Conservation (phyloP, 306 rosid genomes). For the Prinsepia uniflora region DNA sequence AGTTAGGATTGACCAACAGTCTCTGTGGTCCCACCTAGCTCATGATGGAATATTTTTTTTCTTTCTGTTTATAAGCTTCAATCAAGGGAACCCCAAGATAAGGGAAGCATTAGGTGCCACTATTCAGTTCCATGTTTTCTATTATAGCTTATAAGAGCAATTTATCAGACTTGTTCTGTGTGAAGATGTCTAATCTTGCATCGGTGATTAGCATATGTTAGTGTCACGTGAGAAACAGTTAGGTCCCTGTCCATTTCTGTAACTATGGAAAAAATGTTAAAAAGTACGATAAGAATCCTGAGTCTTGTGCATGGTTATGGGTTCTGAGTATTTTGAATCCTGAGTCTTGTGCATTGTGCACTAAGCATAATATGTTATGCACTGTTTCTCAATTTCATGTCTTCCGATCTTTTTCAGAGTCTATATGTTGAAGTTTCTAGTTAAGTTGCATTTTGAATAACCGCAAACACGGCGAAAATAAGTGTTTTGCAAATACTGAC, state of each 20-base stretch:
- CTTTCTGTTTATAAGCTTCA: background rate
- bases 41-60: background rate
- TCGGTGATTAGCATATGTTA: background rate
- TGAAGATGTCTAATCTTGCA: background rate
- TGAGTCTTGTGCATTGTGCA: background rate
- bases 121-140: too few species aligned
- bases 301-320: background rate
- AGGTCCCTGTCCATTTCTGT: background rate
- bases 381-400: background rate
- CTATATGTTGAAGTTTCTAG: background rate
- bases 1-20: background rate
- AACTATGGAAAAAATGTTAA: background rate
- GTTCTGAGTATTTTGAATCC: background rate
- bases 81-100: background rate
- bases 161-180: background rate
- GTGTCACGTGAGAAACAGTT: background rate
- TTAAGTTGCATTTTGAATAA: background rate
- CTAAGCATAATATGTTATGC: background rate
- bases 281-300: background rate
- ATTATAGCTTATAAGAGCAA: too few species aligned
- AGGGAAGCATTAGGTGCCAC: background rate
- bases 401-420: background rate
- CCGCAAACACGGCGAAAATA: background rate
- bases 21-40: background rate
- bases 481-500: conserved; percentile 2